phyloP scores from a whole-genome alignment of 192 early-diverging fungal species.

The Linnemannia exigua region DNA sequence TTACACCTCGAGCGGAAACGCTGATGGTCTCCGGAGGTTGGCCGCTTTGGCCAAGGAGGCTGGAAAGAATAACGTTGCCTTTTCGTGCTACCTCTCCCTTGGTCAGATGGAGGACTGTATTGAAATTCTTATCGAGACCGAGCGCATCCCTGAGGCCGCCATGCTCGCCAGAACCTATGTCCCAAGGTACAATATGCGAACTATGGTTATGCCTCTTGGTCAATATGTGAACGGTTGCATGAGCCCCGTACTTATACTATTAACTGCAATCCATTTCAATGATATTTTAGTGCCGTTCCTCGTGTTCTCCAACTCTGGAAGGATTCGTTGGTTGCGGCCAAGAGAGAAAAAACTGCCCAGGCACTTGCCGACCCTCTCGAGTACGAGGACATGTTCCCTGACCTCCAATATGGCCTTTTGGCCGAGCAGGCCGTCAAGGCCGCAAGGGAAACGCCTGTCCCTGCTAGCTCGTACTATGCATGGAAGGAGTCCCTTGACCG shows the following conservation, averaged over 20 bases:
- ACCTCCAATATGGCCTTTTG: slow-evolving; percentile 71
- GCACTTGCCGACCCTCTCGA: slow-evolving; percentile 89
- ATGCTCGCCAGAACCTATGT: slow-evolving; percentile 92
- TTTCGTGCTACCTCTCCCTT: slow-evolving; percentile 84
- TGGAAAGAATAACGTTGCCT: slow-evolving; percentile 95
- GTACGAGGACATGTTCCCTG: slow-evolving; percentile 92
- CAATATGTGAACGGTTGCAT: neutral
- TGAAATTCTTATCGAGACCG: slow-evolving; percentile 86
- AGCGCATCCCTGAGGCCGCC: slow-evolving; percentile 97
- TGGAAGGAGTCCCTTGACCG: slow-evolving; percentile 72
- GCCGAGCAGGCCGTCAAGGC: slow-evolving; percentile 66
- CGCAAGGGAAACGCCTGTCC: slow-evolving; percentile 41
- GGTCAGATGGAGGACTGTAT: slow-evolving; percentile 86
- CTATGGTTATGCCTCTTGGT: neutral
- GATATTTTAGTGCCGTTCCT: slow-evolving; percentile 65
- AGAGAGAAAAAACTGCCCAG: slow-evolving; percentile 88
- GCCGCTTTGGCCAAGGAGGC: slow-evolving; percentile 74
- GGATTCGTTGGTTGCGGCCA: slow-evolving; percentile 72
- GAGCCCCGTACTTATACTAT: neutral
- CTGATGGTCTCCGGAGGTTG: slow-evolving; percentile 80
- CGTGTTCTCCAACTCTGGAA: slow-evolving; percentile 87
- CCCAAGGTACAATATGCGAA: slow-evolving; percentile 65
- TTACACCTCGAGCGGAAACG: slow-evolving; percentile 93
- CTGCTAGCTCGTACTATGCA: slow-evolving; percentile 69
- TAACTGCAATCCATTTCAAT: neutral